These are phyloP conservation scores for Coccomyxa sp. DNA, from an alignment of 139 green algal species.

Conservation along the genomic window DNA sequence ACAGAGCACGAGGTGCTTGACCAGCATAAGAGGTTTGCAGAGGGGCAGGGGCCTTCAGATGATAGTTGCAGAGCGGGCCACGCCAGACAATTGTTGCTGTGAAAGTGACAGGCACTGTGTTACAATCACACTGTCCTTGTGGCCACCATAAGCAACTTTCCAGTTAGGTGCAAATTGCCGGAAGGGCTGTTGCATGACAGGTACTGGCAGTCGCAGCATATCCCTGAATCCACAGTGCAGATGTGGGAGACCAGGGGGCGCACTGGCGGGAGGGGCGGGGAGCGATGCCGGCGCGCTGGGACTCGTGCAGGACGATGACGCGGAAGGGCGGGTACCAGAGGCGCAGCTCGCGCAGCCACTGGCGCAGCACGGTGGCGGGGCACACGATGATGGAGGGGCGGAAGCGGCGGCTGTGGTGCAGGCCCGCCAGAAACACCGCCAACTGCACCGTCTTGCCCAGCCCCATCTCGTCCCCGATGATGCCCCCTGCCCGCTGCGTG, in stretches of 20 bases:
- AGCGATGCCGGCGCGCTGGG: constrained; percentile 9
- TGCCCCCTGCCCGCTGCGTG: constrained; percentile 83
- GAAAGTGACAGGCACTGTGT: too few relatives aligned
- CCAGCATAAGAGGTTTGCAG: not conserved
- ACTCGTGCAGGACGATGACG: constrained; percentile 86
- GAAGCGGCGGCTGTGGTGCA: constrained; percentile 72
- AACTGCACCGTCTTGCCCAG: constrained; percentile 87
- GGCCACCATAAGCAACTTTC: too few relatives aligned
- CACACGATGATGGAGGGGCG: constrained; percentile 79
- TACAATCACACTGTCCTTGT: too few relatives aligned
- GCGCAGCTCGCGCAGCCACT: constrained; percentile 92
- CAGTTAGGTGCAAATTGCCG: too few relatives aligned
- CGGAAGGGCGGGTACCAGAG: constrained; percentile 66
- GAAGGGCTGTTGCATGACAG: too few relatives aligned
- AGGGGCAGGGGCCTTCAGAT: not conserved
- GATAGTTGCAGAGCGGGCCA: not conserved
- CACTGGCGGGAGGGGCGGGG: constrained; percentile 4
- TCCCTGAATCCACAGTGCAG: too few relatives aligned
- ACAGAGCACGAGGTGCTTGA: not conserved
- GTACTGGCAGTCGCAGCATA: too few relatives aligned
- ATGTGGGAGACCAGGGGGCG: not conserved
- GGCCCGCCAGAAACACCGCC: constrained; percentile 74
- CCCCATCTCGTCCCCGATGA: constrained; percentile 92
- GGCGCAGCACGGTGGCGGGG: constrained; percentile 89
- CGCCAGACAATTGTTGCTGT: too few relatives aligned